Conservation (phyloP, 106 monocot species). For the Triglochin maritima region DNA sequence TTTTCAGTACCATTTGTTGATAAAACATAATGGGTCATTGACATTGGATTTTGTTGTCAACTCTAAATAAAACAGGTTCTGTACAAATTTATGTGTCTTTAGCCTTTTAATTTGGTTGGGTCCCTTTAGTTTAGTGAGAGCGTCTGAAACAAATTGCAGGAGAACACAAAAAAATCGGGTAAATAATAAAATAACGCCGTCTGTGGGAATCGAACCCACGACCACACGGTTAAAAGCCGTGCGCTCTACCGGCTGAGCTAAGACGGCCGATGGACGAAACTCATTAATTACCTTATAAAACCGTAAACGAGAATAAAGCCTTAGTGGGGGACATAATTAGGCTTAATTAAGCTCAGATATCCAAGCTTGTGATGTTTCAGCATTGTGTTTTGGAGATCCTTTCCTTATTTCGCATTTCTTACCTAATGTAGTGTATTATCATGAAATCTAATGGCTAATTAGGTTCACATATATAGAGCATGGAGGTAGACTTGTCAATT, state of each 20-base stretch:
- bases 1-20: too few species aligned
- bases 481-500: too few species aligned
- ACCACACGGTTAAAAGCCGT: conserved; percentile 92
- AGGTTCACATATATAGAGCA: too few species aligned
- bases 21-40: too few species aligned
- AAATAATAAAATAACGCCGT: conserved; percentile 27
- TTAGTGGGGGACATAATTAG: not conserved
- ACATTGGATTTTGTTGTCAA: too few species aligned
- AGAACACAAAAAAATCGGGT: not conserved
- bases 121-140: not conserved
- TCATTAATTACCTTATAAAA: not conserved
- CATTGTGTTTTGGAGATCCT: not conserved
- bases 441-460: too few species aligned
- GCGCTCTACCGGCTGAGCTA: conserved; percentile 94
- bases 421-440: too few species aligned
- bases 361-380: not conserved
- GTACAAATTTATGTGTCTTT: too few species aligned
- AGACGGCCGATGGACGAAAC: conserved; percentile 40
- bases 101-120: not conserved
- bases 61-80: too few species aligned
- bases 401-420: not conserved
- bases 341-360: not conserved
- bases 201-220: conserved; percentile 88
- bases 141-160: not conserved
- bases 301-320: not conserved